Percentiles rank a stretch among this genome's conserved stretches.
phyloP scores from a whole-genome alignment of 495 filamentous ascomycete genomes.

The Opeltia flavorubescens region DNA sequence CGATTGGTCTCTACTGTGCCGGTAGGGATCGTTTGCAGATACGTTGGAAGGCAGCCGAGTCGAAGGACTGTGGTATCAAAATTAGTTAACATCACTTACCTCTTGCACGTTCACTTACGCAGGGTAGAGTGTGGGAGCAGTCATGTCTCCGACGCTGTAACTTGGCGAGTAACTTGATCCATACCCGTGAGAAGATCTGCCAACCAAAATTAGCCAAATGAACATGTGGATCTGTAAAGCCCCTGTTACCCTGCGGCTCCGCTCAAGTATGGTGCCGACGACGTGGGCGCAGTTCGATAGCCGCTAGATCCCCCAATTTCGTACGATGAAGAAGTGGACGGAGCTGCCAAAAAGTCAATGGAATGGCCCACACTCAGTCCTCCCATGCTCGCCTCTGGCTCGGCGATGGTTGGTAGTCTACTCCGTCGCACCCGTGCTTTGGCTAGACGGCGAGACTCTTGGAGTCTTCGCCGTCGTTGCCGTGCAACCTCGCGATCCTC shows the following conservation, averaged over 20 bases:
- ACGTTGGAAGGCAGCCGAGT: neutral
- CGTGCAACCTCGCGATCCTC: constrained; percentile 16
- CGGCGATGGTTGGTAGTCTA: constrained; percentile 13
- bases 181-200: constrained; percentile 3
- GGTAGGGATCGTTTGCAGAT: neutral
- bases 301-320: constrained; percentile 4
- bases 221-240: neutral
- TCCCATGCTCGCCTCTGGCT: constrained; percentile 13
- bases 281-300: constrained; percentile 12
- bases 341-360: constrained; percentile 18
- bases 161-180: constrained; percentile 4
- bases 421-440: constrained; percentile 12
- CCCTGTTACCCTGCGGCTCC: neutral
- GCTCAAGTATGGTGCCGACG: constrained; percentile 3
- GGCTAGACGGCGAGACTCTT: constrained; percentile 13
- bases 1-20: constrained; percentile 4
- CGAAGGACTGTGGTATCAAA: neutral
- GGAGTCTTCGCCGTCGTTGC: constrained; percentile 16
- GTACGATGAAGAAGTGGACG: constrained; percentile 11
- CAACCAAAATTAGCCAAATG: neutral
- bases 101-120: constrained; percentile 3
- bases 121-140: constrained; percentile 7
- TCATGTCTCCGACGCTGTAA: constrained; percentile 4
- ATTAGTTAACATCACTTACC: neutral
- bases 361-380: constrained; percentile 11